Base-by-base conservation (phyloP, 2,329 filamentous ascomycete species). In the Coniosporium uncinatum region DNA sequence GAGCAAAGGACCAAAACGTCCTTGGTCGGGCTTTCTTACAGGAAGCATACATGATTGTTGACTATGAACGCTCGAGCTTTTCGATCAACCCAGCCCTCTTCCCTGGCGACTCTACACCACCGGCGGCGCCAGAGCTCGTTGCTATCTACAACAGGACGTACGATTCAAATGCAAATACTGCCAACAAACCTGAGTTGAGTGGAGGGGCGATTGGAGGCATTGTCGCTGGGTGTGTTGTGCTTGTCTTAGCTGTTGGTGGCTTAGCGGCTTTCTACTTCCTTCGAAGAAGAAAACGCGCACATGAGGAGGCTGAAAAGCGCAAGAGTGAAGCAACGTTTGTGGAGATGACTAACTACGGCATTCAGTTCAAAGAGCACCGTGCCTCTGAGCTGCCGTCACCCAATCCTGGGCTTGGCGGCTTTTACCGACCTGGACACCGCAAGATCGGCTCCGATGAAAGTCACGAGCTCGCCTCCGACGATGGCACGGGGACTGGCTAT, bases 11-110 rank as follows among this genome's bases (percentile, higher is more conserved):
- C 3, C 56, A 63, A 42, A 62, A 62, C 42, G 48, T 58, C 0
- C 52, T 67, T 8, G 64, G 64, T 2, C 55, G 64, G 8, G 52
- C 62, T 1, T 64, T 67, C 33, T 47, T 67, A 13, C 62, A 66
- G 44, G 63, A 64, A 41, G 62, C 63, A 14, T 61, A 67, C 46
- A 33, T 67, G 5, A 54, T 61, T 4, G 58, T 56, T 1, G 57
- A 67, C 36, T 65, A 63, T 40, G 62, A 46, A 27, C 45, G 44
- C 14, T 14, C 18, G 18, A 46, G 46, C 27, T 46, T 46, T 32
- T 43, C 44, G 5, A 21, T 46, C 22, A 16, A 19, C 16, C 37
- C 33, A 16, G 39, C 44, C 16, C 21, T 37, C 11, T 46, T 47
- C 34, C 16, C 43, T 14, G 19, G 35, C 20, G n/a, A n/a, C n/a